Evolutionary conservation across 1,139 yeast genomes (phyloP).

Genomic region (Candida tetrigidarum): DNA sequence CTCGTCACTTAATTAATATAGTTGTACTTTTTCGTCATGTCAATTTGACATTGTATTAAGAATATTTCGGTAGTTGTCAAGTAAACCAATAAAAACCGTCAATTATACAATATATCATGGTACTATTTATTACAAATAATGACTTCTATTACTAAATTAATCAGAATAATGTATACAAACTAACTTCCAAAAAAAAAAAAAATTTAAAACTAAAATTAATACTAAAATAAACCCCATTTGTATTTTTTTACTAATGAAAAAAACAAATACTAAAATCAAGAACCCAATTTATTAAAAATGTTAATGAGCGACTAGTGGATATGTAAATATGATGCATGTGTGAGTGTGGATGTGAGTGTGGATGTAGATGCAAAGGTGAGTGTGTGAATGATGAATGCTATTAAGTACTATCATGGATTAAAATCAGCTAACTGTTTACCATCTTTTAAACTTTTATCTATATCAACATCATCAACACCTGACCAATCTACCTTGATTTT

Average conservation of each 20-base stretch:
- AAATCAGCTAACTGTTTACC: conserved; percentile 48
- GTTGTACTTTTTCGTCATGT: too few relatives aligned
- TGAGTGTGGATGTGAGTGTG: too few relatives aligned
- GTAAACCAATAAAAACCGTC: background rate
- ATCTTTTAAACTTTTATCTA: conserved; percentile 28
- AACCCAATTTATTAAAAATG: background rate
- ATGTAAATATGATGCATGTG: background rate
- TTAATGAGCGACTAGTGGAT: background rate
- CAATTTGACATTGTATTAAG: too few relatives aligned
- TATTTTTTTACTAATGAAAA: background rate
- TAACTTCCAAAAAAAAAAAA: too few relatives aligned
- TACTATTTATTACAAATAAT: conserved; percentile 1
- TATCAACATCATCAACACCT: conserved; percentile 55
- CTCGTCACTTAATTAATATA: too few relatives aligned
- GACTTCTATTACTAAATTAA: conserved; percentile 3
- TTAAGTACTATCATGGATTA: conserved; percentile 30
- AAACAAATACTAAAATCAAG: background rate
- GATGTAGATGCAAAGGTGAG: background rate
- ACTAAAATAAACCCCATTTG: too few relatives aligned
- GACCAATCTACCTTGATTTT: conserved; percentile 68
- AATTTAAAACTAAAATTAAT: background rate
- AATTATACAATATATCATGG: background rate
- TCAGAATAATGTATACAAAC: conserved; percentile 1
- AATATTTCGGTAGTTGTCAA: too few relatives aligned
- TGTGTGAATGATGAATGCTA: background rate